Percentiles rank a stretch among this genome's conserved stretches.
Evolutionary conservation across 495 filamentous ascomycete genomes (phyloP).

Genomic region (Penicillium diatomitis): DNA sequence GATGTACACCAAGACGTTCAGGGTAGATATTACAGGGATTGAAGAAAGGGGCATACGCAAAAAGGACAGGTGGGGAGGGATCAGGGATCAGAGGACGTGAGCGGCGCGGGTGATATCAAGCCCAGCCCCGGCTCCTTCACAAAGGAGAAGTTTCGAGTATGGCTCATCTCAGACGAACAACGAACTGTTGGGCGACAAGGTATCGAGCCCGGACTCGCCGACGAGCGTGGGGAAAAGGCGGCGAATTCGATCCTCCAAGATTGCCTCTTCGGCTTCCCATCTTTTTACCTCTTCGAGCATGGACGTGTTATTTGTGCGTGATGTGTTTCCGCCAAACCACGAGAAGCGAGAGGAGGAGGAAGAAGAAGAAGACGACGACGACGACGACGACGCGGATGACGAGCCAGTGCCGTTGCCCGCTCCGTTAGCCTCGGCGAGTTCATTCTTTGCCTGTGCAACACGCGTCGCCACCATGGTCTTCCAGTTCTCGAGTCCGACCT

Average conservation of each 20-base stretch:
- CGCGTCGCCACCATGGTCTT: constrained; percentile 56
- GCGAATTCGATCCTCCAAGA: constrained; percentile 33
- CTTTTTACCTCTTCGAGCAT: constrained; percentile 21
- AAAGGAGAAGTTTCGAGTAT: constrained; percentile 1
- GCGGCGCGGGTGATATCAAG: too few relatives aligned
- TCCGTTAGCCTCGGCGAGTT: constrained; percentile 21
- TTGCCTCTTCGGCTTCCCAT: constrained; percentile 32
- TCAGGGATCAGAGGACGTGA: too few relatives aligned
- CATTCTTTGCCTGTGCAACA: constrained; percentile 40
- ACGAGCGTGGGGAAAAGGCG: constrained; percentile 24
- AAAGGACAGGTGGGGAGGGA: too few relatives aligned
- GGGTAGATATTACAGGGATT: too few relatives aligned
- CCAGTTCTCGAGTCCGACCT: constrained; percentile 67
- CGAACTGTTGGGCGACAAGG: constrained; percentile 25
- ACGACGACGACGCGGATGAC: too few relatives aligned
- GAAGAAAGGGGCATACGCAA: too few relatives aligned
- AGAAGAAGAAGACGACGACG: too few relatives aligned
- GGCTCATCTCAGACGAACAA: constrained; percentile 26
- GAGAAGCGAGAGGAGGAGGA: too few relatives aligned
- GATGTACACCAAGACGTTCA: too few relatives aligned
- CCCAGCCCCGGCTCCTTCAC: not conserved
- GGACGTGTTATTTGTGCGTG: too few relatives aligned
- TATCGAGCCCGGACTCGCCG: constrained; percentile 22
- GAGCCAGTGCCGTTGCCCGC: constrained; percentile 12
- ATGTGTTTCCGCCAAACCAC: too few relatives aligned